Conservation (phyloP, 495 filamentous ascomycete genomes). For the Penicillium ucsense region DNA sequence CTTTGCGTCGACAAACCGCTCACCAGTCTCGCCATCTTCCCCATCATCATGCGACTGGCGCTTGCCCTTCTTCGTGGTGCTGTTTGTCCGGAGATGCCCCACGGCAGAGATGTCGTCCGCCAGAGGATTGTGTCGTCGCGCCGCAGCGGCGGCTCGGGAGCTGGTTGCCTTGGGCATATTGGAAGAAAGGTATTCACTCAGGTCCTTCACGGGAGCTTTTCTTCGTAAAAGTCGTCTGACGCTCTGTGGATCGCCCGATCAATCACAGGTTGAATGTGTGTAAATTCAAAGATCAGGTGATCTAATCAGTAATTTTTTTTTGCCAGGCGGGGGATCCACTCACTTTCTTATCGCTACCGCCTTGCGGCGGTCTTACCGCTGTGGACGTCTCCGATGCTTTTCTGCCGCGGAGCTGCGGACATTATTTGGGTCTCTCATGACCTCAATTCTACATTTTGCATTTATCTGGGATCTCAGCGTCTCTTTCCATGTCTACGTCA, state of each 20-base stretch:
- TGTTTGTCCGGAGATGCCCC: slow-evolving; percentile 48
- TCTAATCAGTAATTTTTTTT: slow-evolving; percentile 21
- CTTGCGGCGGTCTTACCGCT: slow-evolving; percentile 13
- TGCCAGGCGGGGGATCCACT: slow-evolving; percentile 15
- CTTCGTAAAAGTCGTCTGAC: no score
- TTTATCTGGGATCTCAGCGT: no score
- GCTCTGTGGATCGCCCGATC: neutral
- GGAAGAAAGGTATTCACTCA: neutral
- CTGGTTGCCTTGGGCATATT: slow-evolving; percentile 38
- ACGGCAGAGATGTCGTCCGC: slow-evolving; percentile 61
- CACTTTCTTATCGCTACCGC: slow-evolving; percentile 11
- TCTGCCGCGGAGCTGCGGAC: slow-evolving; percentile 4
- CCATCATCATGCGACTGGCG: slow-evolving; percentile 43
- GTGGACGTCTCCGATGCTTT: slow-evolving; percentile 3
- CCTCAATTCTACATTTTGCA: no score
- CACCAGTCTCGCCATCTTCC: slow-evolving; percentile 50
- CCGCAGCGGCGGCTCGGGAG: slow-evolving; percentile 29
- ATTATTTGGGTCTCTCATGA: no score
- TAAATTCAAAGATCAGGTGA: slow-evolving; percentile 35
- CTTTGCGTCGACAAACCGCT: slow-evolving; percentile 73
- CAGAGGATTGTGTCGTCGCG: slow-evolving; percentile 58
- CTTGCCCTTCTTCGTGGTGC: slow-evolving; percentile 45
- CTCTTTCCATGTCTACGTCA: no score
- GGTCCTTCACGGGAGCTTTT: no score
- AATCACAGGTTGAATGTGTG: slow-evolving; percentile 22